These are phyloP conservation scores for Aspergillus sp. DNA, from an alignment of 2,329 filamentous ascomycete genomes.

Conservation along the genomic window DNA sequence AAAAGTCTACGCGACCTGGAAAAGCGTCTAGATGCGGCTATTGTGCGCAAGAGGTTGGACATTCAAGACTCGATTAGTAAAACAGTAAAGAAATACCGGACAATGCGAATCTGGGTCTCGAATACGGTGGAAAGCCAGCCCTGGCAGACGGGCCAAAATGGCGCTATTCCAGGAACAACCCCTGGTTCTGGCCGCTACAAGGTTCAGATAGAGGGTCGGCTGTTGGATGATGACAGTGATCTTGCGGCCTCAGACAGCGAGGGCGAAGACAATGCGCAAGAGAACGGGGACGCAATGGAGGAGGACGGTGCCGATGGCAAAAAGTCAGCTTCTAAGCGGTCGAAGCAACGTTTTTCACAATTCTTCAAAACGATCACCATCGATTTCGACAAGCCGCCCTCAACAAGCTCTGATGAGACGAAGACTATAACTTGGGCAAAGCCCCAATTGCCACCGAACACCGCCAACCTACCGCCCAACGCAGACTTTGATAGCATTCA, in stretches of 20 bases:
- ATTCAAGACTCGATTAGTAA: conserved; percentile 78
- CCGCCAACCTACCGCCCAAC: conserved; percentile 58
- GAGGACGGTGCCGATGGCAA: conserved; percentile 51
- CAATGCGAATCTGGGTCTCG: conserved; percentile 88
- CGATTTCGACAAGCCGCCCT: conserved; percentile 49
- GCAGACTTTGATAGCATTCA: conserved; percentile 87
- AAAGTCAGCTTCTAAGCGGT: conserved; percentile 27
- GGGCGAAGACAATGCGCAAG: conserved; percentile 41
- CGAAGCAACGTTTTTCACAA: conserved; percentile 46
- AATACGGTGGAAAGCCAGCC: conserved; percentile 94
- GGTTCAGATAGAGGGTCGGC: conserved; percentile 85
- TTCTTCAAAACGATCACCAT: conserved; percentile 55
- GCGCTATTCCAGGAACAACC: conserved; percentile 49
- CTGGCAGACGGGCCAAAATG: conserved; percentile 90
- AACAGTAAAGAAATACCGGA: conserved; percentile 76
- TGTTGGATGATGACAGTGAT: conserved; percentile 70
- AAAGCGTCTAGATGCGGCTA: conserved; percentile 82
- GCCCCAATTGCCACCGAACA: conserved; percentile 56
- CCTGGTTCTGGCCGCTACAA: conserved; percentile 59
- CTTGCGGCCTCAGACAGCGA: conserved; percentile 52
- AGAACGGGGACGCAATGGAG: conserved; percentile 57
- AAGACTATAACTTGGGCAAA: conserved; percentile 80
- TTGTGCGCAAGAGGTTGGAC: conserved; percentile 91
- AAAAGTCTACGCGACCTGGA: conserved; percentile 82
- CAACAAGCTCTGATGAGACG: conserved; percentile 43